These are phyloP conservation scores for Nyssa sinensis DNA, from an alignment of 148 eudicot genomes.

Conservation along the genomic window DNA sequence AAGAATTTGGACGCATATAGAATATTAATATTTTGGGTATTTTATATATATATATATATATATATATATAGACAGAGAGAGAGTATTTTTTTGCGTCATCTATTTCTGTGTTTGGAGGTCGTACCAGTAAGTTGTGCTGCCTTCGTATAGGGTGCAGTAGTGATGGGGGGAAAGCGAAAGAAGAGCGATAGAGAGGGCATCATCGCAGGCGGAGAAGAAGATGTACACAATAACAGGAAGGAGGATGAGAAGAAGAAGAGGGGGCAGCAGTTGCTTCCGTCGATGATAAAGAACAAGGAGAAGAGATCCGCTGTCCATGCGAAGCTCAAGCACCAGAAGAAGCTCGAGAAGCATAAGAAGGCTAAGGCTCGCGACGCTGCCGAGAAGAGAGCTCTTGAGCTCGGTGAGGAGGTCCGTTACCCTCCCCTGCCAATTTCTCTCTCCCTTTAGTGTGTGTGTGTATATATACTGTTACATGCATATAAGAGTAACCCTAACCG, in stretches of 20 bases:
- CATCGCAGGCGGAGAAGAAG: constrained; percentile 10
- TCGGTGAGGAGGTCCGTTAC: constrained; percentile 74
- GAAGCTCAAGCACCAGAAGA: constrained; percentile 73
- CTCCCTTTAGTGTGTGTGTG: not conserved
- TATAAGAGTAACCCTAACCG: too few species aligned
- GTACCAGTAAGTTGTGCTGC: too few species aligned
- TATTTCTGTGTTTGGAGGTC: too few species aligned
- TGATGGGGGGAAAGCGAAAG: constrained; percentile 24
- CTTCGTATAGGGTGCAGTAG: too few species aligned
- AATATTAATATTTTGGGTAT: too few species aligned
- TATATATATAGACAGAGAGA: too few species aligned
- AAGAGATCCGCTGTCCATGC: constrained; percentile 72
- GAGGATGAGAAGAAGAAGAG: constrained; percentile 24
- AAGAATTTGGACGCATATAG: too few species aligned
- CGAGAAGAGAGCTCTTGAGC: constrained; percentile 78
- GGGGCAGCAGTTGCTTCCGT: constrained; percentile 53
- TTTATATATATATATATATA: too few species aligned
- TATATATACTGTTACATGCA: not conserved
- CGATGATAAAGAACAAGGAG: constrained; percentile 82
- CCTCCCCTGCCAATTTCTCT: not conserved
- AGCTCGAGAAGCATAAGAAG: constrained; percentile 73
- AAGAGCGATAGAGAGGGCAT: constrained; percentile 14
- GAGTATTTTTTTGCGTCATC: too few species aligned
- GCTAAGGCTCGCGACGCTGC: constrained; percentile 67
- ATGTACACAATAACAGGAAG: not conserved